Conservation (phyloP, 345 rosid species). For the Iberis pinnata region DNA sequence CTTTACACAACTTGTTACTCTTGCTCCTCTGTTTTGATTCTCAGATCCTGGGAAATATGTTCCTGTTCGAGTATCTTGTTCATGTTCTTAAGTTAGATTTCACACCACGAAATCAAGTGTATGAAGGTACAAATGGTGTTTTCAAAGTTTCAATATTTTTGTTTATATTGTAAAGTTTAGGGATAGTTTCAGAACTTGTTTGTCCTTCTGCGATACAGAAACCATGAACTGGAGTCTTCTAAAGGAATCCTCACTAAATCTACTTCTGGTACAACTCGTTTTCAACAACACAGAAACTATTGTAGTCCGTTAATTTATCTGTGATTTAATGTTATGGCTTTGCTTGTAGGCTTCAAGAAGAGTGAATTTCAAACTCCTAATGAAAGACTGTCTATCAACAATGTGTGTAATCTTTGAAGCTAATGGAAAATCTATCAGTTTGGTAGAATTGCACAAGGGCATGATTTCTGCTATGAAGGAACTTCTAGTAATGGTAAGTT, state of each 20-base stretch:
- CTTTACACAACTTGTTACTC: not conserved
- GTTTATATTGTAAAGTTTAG: not conserved
- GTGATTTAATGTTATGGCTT: not conserved
- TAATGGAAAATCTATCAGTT: constrained; percentile 36
- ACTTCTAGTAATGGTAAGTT: constrained; percentile 50
- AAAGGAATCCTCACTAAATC: constrained; percentile 59
- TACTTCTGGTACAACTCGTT: constrained; percentile 54
- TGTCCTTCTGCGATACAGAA: constrained; percentile 40
- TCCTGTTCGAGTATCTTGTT: constrained; percentile 69
- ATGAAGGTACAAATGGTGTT: constrained; percentile 36
- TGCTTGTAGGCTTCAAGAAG: constrained; percentile 61
- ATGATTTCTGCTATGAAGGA: constrained; percentile 51
- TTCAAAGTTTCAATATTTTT: constrained; percentile 6
- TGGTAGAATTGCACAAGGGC: constrained; percentile 40
- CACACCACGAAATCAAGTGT: constrained; percentile 38
- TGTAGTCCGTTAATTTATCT: not conserved
- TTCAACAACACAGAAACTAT: not conserved
- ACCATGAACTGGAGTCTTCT: constrained; percentile 60
- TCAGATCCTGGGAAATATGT: constrained; percentile 56
- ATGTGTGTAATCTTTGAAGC: constrained; percentile 40
- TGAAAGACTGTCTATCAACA: constrained; percentile 57
- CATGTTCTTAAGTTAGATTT: constrained; percentile 62
- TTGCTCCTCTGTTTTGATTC: constrained; percentile 21
- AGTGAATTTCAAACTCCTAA: constrained; percentile 53
- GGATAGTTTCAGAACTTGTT: not conserved